phyloP scores from a whole-genome alignment of 306 rosid species.

The Sesbania bispinosa region DNA sequence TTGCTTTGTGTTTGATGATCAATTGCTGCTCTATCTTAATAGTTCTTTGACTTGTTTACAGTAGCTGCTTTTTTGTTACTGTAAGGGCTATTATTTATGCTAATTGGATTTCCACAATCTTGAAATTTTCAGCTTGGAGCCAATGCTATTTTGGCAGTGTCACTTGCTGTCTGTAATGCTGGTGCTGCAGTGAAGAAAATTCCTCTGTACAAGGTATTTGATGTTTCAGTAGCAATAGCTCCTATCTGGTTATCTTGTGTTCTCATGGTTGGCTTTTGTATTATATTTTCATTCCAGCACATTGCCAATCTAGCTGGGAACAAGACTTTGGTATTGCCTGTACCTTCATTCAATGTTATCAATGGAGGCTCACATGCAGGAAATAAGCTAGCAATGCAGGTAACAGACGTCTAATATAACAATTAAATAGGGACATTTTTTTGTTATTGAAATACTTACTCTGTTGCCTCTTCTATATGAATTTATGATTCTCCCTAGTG shows the following conservation, averaged over 20 bases:
- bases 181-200: slow-evolving; percentile 77
- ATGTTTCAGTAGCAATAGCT: not conserved
- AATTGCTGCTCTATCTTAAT: slow-evolving; percentile 91
- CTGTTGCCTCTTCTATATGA: slow-evolving; percentile 50
- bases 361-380: slow-evolving; percentile 99
- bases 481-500: slow-evolving; percentile 96
- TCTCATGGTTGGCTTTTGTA: slow-evolving; percentile 20
- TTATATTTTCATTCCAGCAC: slow-evolving; percentile 56
- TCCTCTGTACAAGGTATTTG: slow-evolving; percentile 81
- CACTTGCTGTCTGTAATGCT: too few relatives aligned
- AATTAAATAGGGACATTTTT: not conserved
- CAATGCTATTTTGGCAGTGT: too few relatives aligned
- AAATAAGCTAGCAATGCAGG: slow-evolving; percentile 99
- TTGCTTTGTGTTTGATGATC: too few relatives aligned
- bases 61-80: too few relatives aligned
- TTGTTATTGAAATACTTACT: too few relatives aligned
- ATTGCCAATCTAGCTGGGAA: slow-evolving; percentile 97
- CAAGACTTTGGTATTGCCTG: slow-evolving; percentile 81
- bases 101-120: too few relatives aligned
- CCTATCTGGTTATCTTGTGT: too few relatives aligned
- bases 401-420: not conserved
- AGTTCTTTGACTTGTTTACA: slow-evolving; percentile 87
- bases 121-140: too few relatives aligned
- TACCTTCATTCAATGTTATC: slow-evolving; percentile 95
- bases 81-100: too few relatives aligned